Conservation (phyloP, 371 early-diverging fungal genomes). For the Zancudomyces culisetae region DNA sequence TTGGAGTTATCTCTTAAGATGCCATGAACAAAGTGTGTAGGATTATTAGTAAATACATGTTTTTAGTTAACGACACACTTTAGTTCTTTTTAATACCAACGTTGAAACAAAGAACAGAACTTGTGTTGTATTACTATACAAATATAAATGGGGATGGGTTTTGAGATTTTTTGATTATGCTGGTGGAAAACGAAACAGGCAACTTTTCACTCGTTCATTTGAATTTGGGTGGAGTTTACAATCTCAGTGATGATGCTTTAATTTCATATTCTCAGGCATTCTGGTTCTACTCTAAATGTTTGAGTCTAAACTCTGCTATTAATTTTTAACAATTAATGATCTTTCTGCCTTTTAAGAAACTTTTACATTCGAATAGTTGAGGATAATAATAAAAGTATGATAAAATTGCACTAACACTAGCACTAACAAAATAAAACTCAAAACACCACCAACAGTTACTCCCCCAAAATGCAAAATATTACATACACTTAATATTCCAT, state of each 20-base stretch:
- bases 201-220: too few relatives aligned
- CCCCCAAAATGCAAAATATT: not conserved
- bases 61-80: constrained; percentile 38
- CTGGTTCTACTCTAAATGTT: constrained; percentile 29
- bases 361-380: not conserved
- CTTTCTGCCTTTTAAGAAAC: constrained; percentile 27
- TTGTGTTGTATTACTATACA: constrained; percentile 66
- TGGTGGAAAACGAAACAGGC: too few relatives aligned
- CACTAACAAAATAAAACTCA: not conserved
- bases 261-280: constrained; percentile 33
- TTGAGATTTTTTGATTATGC: too few relatives aligned
- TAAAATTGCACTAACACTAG: not conserved
- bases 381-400: not conserved
- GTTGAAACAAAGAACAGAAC: constrained; percentile 10
- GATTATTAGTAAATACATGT: constrained; percentile 57
- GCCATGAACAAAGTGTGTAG: constrained; percentile 51
- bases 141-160: constrained; percentile 35
- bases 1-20: constrained; percentile 52
- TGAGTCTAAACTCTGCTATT: constrained; percentile 53
- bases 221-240: constrained; percentile 30
- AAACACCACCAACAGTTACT: not conserved
- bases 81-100: constrained; percentile 49
- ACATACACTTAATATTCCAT: too few relatives aligned
- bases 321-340: constrained; percentile 31
- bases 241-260: constrained; percentile 35